phyloP scores from a whole-genome alignment of 2,329 filamentous ascomycete genomes.

The Colletotrichum acutatum region DNA sequence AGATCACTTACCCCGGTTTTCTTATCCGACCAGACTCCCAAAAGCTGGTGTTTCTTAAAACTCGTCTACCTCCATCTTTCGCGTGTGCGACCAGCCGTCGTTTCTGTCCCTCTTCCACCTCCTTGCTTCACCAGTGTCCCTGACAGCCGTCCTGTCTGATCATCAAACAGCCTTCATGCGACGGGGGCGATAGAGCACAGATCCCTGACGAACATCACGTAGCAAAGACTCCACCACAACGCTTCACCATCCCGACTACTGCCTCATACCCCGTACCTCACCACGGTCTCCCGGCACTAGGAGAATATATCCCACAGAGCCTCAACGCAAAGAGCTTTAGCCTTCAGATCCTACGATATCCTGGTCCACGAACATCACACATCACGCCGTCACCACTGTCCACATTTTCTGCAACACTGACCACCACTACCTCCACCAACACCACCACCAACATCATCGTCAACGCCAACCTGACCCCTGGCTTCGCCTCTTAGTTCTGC shows the following conservation, averaged over 20 bases:
- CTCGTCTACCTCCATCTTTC: conserved; percentile 43
- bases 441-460: conserved; percentile 2
- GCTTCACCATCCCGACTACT: conserved; percentile 31
- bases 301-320: conserved; percentile 25
- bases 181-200: conserved; percentile 39
- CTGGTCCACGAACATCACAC: conserved; percentile 11
- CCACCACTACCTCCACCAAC: conserved; percentile 11
- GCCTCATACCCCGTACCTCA: conserved; percentile 24
- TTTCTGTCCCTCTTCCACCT: conserved; percentile 44
- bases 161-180: conserved; percentile 46
- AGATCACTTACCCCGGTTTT: conserved; percentile 10
- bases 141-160: conserved; percentile 48
- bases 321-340: conserved; percentile 32
- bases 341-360: conserved; percentile 15
- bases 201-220: conserved; percentile 35
- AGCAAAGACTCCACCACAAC: conserved; percentile 33
- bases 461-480: conserved; percentile 13
- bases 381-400: not conserved
- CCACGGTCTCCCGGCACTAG: conserved; percentile 33
- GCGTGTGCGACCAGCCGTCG: conserved; percentile 15
- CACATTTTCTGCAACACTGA: conserved; percentile 1
- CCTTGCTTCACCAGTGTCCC: conserved; percentile 39
- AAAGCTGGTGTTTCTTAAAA: conserved; percentile 37
- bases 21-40: not conserved
- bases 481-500: conserved; percentile 20